phyloP scores from a whole-genome alignment of 1,284 basidiomycete genomes.

The Cutaneotrichosporon arboriforme region DNA sequence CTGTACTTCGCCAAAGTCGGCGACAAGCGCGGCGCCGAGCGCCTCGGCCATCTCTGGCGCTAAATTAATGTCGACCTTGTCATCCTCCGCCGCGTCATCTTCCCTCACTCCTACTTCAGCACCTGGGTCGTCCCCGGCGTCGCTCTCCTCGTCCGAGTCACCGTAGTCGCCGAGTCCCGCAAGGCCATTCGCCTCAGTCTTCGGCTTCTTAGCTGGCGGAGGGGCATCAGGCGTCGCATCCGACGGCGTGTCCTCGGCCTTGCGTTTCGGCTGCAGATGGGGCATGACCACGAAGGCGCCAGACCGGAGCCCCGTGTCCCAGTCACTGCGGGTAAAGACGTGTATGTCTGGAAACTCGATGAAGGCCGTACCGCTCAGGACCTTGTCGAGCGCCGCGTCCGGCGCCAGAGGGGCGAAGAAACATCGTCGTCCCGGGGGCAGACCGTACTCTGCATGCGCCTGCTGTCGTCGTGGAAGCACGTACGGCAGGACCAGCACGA shows the following conservation, averaged over 20 bases:
- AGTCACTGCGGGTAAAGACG: conserved; percentile 59
- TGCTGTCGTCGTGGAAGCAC: conserved; percentile 20
- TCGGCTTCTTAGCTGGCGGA: conserved; percentile 48
- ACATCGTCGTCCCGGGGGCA: conserved; percentile 7
- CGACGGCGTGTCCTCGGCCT: conserved; percentile 12
- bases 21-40: conserved; percentile 25
- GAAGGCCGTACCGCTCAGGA: conserved; percentile 60
- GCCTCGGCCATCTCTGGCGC: conserved; percentile 21
- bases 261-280: conserved; percentile 18
- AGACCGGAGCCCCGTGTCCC: conserved; percentile 53
- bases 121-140: conserved; percentile 7
- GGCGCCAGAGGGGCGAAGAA: conserved; percentile 59
- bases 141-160: conserved; percentile 12
- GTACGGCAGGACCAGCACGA: conserved; percentile 24
- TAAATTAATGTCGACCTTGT: conserved; percentile 9
- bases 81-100: conserved; percentile 5
- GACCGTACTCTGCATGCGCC: background rate
- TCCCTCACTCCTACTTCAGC: background rate
- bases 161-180: conserved; percentile 33
- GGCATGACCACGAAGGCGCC: conserved; percentile 42
- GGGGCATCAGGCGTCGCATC: too few relatives aligned
- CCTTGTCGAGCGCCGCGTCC: conserved; percentile 50
- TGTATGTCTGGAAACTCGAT: conserved; percentile 76
- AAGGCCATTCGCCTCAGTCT: conserved; percentile 47
- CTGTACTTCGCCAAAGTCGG: conserved; percentile 12